These are phyloP conservation scores for Scopulariopsis brevicaulis DNA, from an alignment of 2,329 filamentous ascomycete genomes.

Conservation along the genomic window DNA sequence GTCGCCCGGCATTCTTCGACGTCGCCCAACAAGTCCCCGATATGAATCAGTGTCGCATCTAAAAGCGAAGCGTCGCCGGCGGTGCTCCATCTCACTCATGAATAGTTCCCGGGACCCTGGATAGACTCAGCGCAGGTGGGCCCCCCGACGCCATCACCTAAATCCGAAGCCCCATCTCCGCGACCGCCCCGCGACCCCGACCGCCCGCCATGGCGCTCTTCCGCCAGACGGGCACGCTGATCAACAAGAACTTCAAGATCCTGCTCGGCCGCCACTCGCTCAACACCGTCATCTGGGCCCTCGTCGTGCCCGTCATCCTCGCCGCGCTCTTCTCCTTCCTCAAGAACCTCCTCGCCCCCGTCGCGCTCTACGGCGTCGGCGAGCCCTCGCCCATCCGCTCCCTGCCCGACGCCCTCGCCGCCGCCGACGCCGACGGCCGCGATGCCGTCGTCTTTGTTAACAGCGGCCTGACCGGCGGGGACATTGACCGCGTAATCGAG, in stretches of 20 bases:
- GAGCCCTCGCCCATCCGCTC: constrained; percentile 47
- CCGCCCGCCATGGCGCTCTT: constrained; percentile 33
- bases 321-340: constrained; percentile 56
- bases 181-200: no score
- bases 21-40: no score
- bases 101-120: no score
- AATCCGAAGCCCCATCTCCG: no score
- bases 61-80: no score
- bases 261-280: constrained; percentile 40
- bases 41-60: no score
- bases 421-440: constrained; percentile 42
- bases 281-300: constrained; percentile 42
- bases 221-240: constrained; percentile 49
- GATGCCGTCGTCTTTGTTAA: constrained; percentile 70
- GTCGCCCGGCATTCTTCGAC: no score
- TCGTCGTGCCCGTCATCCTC: constrained; percentile 47
- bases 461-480: constrained; percentile 55
- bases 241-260: constrained; percentile 50
- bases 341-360: constrained; percentile 73
- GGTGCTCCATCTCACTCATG: no score
- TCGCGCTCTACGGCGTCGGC: constrained; percentile 65
- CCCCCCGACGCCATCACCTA: no score
- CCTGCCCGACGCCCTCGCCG: constrained; percentile 50
- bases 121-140: no score
- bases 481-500: constrained; percentile 62